Percentiles rank a stretch among this genome's conserved stretches.
Evolutionary conservation across 2,329 filamentous ascomycete species (phyloP).

Genomic region (Mollisia scopiformis): DNA sequence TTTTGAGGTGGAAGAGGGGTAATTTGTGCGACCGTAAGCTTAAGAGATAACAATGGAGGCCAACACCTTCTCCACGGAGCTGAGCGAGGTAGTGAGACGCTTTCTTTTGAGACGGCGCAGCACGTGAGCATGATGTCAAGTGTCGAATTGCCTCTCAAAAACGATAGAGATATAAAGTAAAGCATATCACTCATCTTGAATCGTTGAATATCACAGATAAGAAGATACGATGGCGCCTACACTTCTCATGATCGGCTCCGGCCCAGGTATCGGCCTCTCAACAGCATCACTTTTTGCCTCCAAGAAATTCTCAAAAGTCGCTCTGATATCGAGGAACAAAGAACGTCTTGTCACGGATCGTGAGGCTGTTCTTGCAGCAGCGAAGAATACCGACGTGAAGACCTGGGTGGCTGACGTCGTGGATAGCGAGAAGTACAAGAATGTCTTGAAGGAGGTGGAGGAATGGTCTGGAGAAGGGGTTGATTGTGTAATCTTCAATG

Average conservation of each 20-base stretch:
- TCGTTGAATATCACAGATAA: not conserved
- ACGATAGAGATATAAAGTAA: not conserved
- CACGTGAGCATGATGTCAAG: no score
- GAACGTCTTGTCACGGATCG: slow-evolving; percentile 43
- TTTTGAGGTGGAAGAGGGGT: not conserved
- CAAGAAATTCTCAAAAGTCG: slow-evolving; percentile 48
- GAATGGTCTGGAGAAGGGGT: slow-evolving; percentile 41
- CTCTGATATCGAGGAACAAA: slow-evolving; percentile 49
- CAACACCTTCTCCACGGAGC: no score
- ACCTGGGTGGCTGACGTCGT: slow-evolving; percentile 49
- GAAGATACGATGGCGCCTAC: slow-evolving; percentile 5
- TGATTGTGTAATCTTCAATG: slow-evolving; percentile 55
- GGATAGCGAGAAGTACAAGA: slow-evolving; percentile 41
- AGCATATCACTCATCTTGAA: not conserved
- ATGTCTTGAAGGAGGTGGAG: slow-evolving; percentile 46
- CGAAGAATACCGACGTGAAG: slow-evolving; percentile 40
- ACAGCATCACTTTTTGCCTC: slow-evolving; percentile 45
- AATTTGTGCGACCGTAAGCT: no score
- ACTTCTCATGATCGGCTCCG: slow-evolving; percentile 47
- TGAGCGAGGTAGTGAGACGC: no score
- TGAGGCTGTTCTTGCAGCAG: slow-evolving; percentile 30
- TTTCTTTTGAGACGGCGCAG: no score
- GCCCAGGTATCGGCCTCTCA: slow-evolving; percentile 50
- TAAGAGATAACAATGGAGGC: no score
- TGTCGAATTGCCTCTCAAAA: no score